Conservation (phyloP, 495 filamentous ascomycete genomes). For the Hypomontagnella submonticulosa region DNA sequence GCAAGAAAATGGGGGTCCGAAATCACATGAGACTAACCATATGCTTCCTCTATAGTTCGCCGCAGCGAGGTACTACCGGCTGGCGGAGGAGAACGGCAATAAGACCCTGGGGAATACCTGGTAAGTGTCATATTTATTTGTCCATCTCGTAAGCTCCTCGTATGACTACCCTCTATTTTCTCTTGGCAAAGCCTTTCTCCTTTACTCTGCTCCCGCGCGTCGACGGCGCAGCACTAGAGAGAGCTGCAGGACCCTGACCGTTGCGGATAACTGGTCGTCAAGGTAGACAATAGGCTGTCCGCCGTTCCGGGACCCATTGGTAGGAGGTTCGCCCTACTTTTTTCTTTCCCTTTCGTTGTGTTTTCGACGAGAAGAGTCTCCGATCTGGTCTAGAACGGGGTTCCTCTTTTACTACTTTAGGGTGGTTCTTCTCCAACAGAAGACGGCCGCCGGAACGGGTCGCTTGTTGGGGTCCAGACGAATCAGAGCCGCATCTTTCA, state of each 20-base stretch:
- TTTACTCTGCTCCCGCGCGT: slow-evolving; percentile 31
- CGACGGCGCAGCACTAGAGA: slow-evolving; percentile 36
- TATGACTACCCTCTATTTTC: slow-evolving; percentile 29
- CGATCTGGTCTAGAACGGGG: slow-evolving; percentile 39
- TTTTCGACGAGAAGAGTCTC: slow-evolving; percentile 7
- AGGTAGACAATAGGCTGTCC: slow-evolving; percentile 41
- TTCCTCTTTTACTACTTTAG: slow-evolving; percentile 24
- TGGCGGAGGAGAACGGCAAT: slow-evolving; percentile 87
- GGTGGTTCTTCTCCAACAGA: slow-evolving; percentile 25
- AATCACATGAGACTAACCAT: slow-evolving; percentile 55
- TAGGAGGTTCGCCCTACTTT: slow-evolving; percentile 38
- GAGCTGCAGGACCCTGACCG: slow-evolving; percentile 31
- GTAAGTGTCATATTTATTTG: slow-evolving; percentile 66
- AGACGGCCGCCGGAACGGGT: slow-evolving; percentile 41
- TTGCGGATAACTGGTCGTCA: slow-evolving; percentile 22
- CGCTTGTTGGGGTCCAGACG: slow-evolving; percentile 36
- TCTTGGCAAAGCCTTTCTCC: slow-evolving; percentile 26
- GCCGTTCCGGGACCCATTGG: slow-evolving; percentile 26
- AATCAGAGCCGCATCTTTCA: slow-evolving; percentile 44
- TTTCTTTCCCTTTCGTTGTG: slow-evolving; percentile 9
- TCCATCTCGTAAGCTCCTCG: slow-evolving; percentile 37
- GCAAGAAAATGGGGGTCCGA: slow-evolving; percentile 22
- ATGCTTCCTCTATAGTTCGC: slow-evolving; percentile 68
- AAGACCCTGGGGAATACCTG: slow-evolving; percentile 95
- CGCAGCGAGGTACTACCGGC: slow-evolving; percentile 91